Evolutionary conservation across 495 filamentous ascomycete genomes (phyloP).

Genomic region (Talaromyces trachyspermus): DNA sequence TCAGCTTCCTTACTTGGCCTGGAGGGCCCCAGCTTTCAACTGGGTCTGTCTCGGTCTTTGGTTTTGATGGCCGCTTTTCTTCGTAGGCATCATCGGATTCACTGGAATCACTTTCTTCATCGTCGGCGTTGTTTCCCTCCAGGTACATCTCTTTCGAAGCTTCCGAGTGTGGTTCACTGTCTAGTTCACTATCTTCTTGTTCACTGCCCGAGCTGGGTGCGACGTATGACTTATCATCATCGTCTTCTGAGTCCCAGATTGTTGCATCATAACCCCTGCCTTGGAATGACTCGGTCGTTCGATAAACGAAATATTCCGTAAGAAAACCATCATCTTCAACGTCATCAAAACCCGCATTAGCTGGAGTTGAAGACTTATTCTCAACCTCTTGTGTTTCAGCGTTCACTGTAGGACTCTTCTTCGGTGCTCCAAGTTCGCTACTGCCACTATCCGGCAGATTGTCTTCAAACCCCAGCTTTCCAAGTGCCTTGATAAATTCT

Average conservation of each 20-base stretch:
- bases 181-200: too few species aligned
- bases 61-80: background rate
- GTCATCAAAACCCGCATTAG: background rate
- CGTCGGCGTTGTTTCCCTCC: background rate
- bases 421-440: background rate
- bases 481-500: background rate
- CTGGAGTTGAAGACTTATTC: background rate
- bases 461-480: background rate
- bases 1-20: background rate
- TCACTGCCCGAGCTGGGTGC: background rate
- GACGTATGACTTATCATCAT: background rate
- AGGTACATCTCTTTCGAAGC: background rate
- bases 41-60: background rate
- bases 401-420: background rate
- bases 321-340: background rate
- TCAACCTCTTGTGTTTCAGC: background rate
- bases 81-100: background rate
- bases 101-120: conserved; percentile 1
- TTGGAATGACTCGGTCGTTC: background rate
- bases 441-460: background rate
- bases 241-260: conserved; percentile 1
- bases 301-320: background rate
- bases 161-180: background rate
- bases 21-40: background rate
- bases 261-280: background rate